Evolutionary conservation across 495 filamentous ascomycete genomes (phyloP).

Genomic region (Annulohypoxylon nitens): DNA sequence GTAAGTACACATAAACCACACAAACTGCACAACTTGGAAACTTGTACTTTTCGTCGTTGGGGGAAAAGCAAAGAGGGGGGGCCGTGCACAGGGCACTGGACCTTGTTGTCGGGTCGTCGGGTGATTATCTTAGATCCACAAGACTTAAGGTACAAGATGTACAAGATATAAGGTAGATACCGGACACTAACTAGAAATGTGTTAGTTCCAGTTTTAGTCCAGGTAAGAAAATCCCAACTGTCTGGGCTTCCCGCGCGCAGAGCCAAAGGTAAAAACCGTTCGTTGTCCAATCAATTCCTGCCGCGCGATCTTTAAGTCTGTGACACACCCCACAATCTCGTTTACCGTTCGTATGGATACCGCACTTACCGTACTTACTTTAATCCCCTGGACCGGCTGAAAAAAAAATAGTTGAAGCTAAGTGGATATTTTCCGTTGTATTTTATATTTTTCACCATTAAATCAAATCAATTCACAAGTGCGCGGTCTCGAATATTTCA

Average conservation of each 20-base stretch:
- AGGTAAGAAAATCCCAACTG: constrained; percentile 37
- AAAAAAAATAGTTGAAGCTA: constrained; percentile 11
- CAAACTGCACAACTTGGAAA: too few species aligned
- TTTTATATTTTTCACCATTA: constrained; percentile 7
- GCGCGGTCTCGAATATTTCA: neutral
- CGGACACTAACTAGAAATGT: constrained; percentile 9
- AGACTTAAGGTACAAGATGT: constrained; percentile 3
- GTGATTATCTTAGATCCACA: constrained; percentile 44
- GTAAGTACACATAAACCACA: neutral
- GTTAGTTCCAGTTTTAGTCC: constrained; percentile 11
- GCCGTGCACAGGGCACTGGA: constrained; percentile 25
- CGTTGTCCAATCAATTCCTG: constrained; percentile 38
- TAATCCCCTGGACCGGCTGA: constrained; percentile 23
- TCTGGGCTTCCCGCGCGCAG: constrained; percentile 43
- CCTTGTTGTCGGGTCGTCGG: constrained; percentile 39
- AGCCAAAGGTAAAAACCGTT: constrained; percentile 28
- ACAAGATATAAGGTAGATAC: constrained; percentile 23
- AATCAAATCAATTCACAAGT: neutral
- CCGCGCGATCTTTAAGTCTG: constrained; percentile 33
- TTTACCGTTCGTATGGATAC: constrained; percentile 32
- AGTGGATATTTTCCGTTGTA: neutral
- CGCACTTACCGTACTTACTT: neutral
- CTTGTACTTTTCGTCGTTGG: constrained; percentile 5
- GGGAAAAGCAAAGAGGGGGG: neutral
- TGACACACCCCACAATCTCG: constrained; percentile 47